Base-by-base conservation (phyloP, 2,329 filamentous ascomycete genomes). In the Aspergillus ruber region DNA sequence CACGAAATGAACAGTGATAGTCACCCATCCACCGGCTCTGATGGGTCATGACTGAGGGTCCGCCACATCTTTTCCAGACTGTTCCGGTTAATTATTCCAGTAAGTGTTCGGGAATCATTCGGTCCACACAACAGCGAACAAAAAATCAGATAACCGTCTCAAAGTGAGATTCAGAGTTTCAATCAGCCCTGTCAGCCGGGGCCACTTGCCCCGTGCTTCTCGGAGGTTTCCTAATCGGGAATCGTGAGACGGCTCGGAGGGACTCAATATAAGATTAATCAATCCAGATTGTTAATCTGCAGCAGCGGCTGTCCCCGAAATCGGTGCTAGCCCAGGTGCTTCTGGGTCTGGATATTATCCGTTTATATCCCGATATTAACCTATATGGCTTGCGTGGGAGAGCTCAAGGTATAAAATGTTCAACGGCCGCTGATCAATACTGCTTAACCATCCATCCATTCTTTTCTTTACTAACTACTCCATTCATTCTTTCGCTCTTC, bases 401-500 rank as follows among this genome's bases (percentile, higher is more conserved):
- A 17, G n/a, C 13, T n/a, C 3, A 17, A 17, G 33, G 8, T 35
- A 35, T 35, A 35, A 15, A 17, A 17, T 35, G 33, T n/a, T 17
- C 8, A 17, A n/a, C 13, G 13, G 13, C 15, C 33, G 33, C 33
- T 17, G 33, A 17, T 35, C 33, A 8, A 17, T 7, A n/a, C 15
- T 17, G 13, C 17, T 42, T 18, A 42, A 18, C 10, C 43, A 35
- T 17, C 13, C 29, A 39, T 44, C 39, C 44, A 9, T 45, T 42
- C 42, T 42, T 47, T 47, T 27, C 35, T 41, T 29, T 21, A 32
- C 32, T 1, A 6, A 8, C 12, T 13, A 15, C 10, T 32, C 33
- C 32, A 43, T 41, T 6, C 39, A 29, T 43, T 17, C 21, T 39
- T 47, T 25, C 33, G 27, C 42, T 45, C 8, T 13, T 35, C 43